phyloP scores from a whole-genome alignment of 2,329 filamentous ascomycete genomes.

The Aureobasidium sp. region DNA sequence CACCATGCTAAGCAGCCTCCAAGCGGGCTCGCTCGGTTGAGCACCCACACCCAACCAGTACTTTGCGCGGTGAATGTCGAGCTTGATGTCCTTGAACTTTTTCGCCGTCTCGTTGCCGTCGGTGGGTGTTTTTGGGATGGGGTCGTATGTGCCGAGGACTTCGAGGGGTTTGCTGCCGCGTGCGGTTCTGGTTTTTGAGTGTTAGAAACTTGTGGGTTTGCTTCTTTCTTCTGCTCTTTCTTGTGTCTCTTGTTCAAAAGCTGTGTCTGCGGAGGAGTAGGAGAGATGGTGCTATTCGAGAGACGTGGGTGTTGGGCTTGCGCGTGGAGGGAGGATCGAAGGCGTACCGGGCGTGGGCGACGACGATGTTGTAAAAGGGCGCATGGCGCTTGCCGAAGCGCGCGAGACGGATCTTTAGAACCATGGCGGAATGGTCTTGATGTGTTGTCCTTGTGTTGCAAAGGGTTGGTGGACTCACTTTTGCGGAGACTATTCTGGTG shows the following conservation, averaged over 20 bases:
- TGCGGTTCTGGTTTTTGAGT: conserved; percentile 35
- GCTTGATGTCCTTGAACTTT: conserved; percentile 85
- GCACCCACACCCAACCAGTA: conserved; percentile 98
- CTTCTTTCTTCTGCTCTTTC: not conserved
- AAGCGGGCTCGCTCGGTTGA: conserved; percentile 83
- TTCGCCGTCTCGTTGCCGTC: conserved; percentile 27
- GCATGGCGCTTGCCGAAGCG: conserved; percentile 81
- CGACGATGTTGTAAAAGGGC: conserved; percentile 97
- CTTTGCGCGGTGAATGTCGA: conserved; percentile 71
- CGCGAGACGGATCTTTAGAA: conserved; percentile 85
- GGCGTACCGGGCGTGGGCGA: conserved; percentile 77
- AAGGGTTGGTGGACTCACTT: not conserved
- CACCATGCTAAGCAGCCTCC: conserved; percentile 79
- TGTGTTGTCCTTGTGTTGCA: not conserved
- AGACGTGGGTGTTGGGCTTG: not conserved
- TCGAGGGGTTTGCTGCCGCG: conserved; percentile 84
- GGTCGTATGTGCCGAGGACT: conserved; percentile 66
- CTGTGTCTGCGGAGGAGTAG: not conserved
- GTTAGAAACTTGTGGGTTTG: not conserved
- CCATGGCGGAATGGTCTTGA: conserved; percentile 48
- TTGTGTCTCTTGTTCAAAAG: not conserved
- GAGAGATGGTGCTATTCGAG: not conserved
- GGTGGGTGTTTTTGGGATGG: conserved; percentile 44
- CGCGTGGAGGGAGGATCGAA: not conserved
- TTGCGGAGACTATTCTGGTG: not conserved